Evolutionary conservation across 345 rosid genomes (phyloP).

Genomic region (Raphanus sativus): DNA sequence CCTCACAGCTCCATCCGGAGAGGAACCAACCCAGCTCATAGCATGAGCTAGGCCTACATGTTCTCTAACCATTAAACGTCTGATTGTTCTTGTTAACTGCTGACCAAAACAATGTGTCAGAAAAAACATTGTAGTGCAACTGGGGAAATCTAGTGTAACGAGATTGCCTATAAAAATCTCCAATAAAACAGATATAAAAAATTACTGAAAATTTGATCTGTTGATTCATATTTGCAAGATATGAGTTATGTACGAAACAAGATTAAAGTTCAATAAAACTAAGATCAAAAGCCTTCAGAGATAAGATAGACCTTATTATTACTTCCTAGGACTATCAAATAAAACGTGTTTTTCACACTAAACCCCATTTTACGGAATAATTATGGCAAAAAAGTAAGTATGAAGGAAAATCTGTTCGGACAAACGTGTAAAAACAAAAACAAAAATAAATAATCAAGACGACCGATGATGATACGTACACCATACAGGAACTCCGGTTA

Average conservation of each 20-base stretch:
- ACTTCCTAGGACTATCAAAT: neutral
- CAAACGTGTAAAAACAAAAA: neutral
- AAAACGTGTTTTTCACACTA: neutral
- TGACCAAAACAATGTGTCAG: neutral
- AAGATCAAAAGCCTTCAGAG: neutral
- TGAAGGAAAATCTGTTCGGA: neutral
- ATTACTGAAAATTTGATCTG: neutral
- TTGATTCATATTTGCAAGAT: neutral
- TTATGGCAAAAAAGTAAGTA: neutral
- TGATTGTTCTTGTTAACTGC: neutral
- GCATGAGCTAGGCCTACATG: too few species aligned
- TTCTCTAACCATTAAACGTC: neutral
- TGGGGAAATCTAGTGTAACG: neutral
- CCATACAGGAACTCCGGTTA: constrained; percentile 56
- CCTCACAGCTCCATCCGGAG: neutral
- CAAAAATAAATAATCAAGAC: neutral
- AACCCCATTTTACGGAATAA: constrained; percentile 1
- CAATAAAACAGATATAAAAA: neutral
- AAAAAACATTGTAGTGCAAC: neutral
- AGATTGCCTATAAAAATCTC: neutral
- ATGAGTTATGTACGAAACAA: neutral
- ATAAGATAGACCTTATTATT: neutral
- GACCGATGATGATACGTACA: constrained; percentile 14
- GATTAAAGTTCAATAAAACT: neutral
- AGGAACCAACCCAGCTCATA: neutral